Evolutionary conservation across 208 protist genomes (phyloP).

Genomic region (Leishmania tarentolae): DNA sequence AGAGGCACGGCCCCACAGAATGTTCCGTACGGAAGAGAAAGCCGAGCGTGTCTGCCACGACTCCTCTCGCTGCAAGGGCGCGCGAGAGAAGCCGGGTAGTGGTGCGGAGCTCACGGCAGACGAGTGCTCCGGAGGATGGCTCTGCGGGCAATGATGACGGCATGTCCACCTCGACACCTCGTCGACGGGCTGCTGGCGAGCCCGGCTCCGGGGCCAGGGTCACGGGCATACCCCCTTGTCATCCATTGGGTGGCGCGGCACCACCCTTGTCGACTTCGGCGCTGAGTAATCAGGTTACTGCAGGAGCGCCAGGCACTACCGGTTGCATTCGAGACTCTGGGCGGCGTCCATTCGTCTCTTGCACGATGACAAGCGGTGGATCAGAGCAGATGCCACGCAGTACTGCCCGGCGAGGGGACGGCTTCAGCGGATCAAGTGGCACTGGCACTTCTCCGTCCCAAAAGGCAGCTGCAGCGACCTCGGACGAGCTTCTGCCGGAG

Average conservation of each 20-base stretch:
- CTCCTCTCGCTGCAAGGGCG: background rate
- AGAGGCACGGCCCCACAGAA: background rate
- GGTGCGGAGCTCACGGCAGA: background rate
- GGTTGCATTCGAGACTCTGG: background rate
- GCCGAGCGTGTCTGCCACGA: background rate
- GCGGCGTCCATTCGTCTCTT: background rate
- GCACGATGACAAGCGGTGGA: background rate
- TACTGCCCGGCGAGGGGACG: background rate
- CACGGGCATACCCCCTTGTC: background rate
- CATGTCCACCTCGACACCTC: background rate
- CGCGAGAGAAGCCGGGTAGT: background rate
- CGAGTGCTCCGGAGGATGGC: background rate
- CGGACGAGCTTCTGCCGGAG: constrained; percentile 40
- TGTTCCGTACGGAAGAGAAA: background rate
- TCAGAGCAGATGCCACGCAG: background rate
- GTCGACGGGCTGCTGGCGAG: background rate
- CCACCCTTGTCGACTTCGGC: background rate
- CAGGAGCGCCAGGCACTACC: background rate
- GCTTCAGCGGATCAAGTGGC: background rate
- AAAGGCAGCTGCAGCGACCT: background rate
- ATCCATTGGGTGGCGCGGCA: background rate
- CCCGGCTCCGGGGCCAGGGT: background rate
- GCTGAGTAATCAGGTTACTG: background rate
- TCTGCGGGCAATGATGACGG: background rate
- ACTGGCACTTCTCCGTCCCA: background rate